Conservation (phyloP, 1,284 basidiomycete genomes). For the Ceratobasidium sp. region DNA sequence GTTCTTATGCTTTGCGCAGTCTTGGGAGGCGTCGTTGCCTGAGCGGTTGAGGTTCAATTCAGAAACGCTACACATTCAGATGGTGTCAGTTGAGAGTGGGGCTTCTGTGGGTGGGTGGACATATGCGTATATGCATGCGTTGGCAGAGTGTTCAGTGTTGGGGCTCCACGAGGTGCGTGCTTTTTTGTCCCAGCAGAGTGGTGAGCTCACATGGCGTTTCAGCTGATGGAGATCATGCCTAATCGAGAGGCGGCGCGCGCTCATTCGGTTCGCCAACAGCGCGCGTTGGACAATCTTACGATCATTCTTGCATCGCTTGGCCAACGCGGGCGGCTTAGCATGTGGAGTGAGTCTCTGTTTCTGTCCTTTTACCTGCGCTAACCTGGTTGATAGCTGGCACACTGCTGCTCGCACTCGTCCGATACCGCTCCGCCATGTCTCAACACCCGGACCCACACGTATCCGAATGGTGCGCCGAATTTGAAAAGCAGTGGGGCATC, state of each 20-base stretch:
- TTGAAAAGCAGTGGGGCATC: conserved; percentile 44
- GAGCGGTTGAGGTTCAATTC: conserved; percentile 71
- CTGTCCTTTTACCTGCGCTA: not conserved
- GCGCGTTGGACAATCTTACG: conserved; percentile 64
- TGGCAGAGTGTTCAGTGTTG: conserved; percentile 68
- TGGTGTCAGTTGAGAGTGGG: conserved; percentile 72
- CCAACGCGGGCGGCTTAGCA: conserved; percentile 67
- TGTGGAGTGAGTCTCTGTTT: conserved; percentile 62
- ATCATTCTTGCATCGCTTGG: conserved; percentile 66
- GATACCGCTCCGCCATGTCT: conserved; percentile 30
- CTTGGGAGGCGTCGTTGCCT: conserved; percentile 68
- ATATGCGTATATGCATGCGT: conserved; percentile 72
- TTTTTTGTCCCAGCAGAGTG: not conserved
- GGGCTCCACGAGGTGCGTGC: conserved; percentile 66
- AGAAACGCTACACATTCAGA: conserved; percentile 68
- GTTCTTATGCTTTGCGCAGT: conserved; percentile 27
- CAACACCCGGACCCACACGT: conserved; percentile 38
- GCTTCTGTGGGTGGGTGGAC: conserved; percentile 79
- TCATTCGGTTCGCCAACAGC: conserved; percentile 41
- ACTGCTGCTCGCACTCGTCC: conserved; percentile 30
- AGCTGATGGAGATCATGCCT: conserved; percentile 30
- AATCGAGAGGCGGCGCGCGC: conserved; percentile 25
- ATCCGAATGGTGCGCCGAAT: conserved; percentile 43
- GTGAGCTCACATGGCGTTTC: conserved; percentile 5
- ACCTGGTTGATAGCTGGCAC: conserved; percentile 19